Conservation (phyloP, 1,284 basidiomycete species). For the Ceratobasidium sp. region DNA sequence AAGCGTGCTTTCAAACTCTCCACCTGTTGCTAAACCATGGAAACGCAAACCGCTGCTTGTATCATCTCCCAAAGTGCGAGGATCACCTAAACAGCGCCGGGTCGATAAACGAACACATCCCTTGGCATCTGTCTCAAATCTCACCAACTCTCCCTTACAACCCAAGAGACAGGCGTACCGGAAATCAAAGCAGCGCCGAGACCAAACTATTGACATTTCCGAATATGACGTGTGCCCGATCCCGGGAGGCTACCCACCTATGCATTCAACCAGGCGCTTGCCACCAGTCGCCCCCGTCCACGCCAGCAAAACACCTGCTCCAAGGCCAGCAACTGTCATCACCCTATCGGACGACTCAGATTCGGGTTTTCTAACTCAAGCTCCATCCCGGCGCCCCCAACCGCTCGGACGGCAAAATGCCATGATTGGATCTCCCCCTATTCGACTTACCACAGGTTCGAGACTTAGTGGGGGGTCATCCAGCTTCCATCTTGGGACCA, state of each 20-base stretch:
- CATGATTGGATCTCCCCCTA: constrained; percentile 26
- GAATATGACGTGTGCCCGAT: background rate
- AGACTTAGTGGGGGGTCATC: constrained; percentile 16
- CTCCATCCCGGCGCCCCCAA: constrained; percentile 1
- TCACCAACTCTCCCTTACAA: background rate
- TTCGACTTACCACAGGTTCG: background rate
- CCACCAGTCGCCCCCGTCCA: background rate
- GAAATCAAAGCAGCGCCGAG: background rate
- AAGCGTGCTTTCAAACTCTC: constrained; percentile 21
- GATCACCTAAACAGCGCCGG: constrained; percentile 34
- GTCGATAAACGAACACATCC: constrained; percentile 7
- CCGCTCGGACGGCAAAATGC: constrained; percentile 32
- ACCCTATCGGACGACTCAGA: constrained; percentile 13
- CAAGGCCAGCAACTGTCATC: background rate
- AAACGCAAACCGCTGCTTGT: constrained; percentile 30
- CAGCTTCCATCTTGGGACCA: background rate
- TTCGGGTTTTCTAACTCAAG: background rate
- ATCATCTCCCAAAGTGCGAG: constrained; percentile 32
- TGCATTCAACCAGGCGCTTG: background rate
- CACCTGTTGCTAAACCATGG: constrained; percentile 20
- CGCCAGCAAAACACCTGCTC: background rate
- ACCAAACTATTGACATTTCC: constrained; percentile 3
- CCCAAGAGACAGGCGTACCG: background rate
- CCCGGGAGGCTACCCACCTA: constrained; percentile 10
- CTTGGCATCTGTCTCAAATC: background rate